phyloP scores from a whole-genome alignment of 495 filamentous ascomycete species.

The Recurvomyces mirabilis region DNA sequence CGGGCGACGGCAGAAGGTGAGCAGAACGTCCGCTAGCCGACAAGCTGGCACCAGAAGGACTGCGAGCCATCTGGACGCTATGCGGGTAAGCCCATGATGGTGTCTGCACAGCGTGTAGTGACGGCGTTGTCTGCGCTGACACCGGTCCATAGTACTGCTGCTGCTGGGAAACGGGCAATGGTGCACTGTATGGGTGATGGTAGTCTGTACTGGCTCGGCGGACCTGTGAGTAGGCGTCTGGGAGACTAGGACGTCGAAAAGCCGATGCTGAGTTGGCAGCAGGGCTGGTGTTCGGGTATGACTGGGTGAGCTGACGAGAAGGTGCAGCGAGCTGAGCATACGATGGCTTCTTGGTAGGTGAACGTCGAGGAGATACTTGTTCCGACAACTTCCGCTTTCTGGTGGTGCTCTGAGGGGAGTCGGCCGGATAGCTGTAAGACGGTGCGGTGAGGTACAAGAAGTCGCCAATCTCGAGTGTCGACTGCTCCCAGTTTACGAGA shows the following conservation, averaged over 20 bases:
- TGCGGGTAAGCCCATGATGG: slow-evolving; percentile 30
- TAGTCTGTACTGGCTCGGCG: slow-evolving; percentile 22
- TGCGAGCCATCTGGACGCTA: slow-evolving; percentile 27
- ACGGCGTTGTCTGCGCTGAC: slow-evolving; percentile 9
- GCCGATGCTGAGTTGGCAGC: slow-evolving; percentile 23
- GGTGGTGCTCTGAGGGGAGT: slow-evolving; percentile 26
- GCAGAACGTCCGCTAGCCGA: slow-evolving; percentile 27
- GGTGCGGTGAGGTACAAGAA: slow-evolving; percentile 58
- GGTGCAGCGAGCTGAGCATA: slow-evolving; percentile 34
- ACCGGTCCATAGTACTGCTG: slow-evolving; percentile 10
- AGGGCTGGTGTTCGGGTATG: slow-evolving; percentile 30
- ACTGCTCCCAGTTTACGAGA: slow-evolving; percentile 5
- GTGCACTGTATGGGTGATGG: slow-evolving; percentile 2
- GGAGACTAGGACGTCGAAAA: slow-evolving; percentile 17
- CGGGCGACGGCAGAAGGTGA: slow-evolving; percentile 35
- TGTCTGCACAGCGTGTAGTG: slow-evolving; percentile 8
- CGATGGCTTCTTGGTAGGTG: slow-evolving; percentile 37
- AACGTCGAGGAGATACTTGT: slow-evolving; percentile 35
- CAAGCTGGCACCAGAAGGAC: slow-evolving; percentile 26
- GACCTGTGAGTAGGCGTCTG: slow-evolving; percentile 20
- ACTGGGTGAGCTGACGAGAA: slow-evolving; percentile 28
- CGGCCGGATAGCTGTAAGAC: slow-evolving; percentile 19
- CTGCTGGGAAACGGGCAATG: slow-evolving; percentile 10
- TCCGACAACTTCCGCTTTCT: slow-evolving; percentile 46
- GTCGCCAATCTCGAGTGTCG: slow-evolving; percentile 40